Base-by-base conservation (phyloP, 805 yeast genomes). In the Vanderwaltozyma polyspora region DNA sequence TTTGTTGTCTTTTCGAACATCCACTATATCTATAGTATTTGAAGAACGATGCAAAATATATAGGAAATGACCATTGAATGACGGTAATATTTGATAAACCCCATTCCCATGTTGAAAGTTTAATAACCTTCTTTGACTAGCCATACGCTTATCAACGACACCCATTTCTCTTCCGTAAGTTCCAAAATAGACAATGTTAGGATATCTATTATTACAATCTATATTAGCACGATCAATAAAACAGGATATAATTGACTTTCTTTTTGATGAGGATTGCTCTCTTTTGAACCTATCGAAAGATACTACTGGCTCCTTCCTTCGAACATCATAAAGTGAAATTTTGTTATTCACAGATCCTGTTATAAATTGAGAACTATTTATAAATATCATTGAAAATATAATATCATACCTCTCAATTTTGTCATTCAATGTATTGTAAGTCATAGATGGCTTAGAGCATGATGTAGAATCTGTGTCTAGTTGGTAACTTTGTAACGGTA, bases 51-150 rank as follows among this genome's bases (percentile, higher is more conserved):
- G 46, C 1, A 63, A 19, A 1, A 51, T 50, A 35, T 52, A 66
- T 5, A 62, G 14, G 33, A 53, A 65, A 25, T 54, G 56, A 4
- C 60, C 64, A 43, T 62, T 64, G 1, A 43, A 45, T 15, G 66
- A 57, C 19, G 44, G 52, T 6, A 66, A 14, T 0, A 64, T 26
- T 40, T 65, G 70, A 45, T 51, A 13, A 51, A 45, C 3, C 62
- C 71, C 42, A 37, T 51, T 4, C 52, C 64, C 29, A 21, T n/a
- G n/a, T 6, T 21, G 15, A n/a, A 16, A 18, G 12, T 13, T 16
- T 27, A 5, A 25, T 10, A 32, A 7, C 11, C 15, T 17, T 3
- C 11, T 12, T 11, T 5, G 12, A 7, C 27, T 17, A 8, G 31
- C 25, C 3, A 33, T 37, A 25, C 55, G 39, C 3, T 36, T 26